phyloP scores from a whole-genome alignment of 1,284 basidiomycete genomes.

The Thelephora terrestris region DNA sequence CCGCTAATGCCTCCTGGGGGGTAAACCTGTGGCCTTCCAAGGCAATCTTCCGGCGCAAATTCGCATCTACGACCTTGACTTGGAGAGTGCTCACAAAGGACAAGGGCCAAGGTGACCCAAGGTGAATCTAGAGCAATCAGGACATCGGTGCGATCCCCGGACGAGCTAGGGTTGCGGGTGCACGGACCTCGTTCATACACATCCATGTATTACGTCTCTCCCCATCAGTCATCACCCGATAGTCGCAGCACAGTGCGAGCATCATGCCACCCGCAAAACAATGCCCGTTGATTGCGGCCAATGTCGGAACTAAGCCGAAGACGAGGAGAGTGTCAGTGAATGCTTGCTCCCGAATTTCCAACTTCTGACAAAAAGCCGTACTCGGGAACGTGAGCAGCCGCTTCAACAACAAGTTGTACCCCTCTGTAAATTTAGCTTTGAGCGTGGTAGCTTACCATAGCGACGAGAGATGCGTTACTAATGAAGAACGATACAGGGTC shows the following conservation, averaged over 20 bases:
- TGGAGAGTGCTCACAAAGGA: slow-evolving; percentile 61
- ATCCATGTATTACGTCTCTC: slow-evolving; percentile 73
- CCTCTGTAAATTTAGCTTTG: slow-evolving; percentile 13
- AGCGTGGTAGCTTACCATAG: no score
- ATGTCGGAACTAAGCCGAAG: slow-evolving; percentile 51
- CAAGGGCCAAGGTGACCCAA: slow-evolving; percentile 72
- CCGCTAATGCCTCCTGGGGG: slow-evolving; percentile 58
- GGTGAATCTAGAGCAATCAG: slow-evolving; percentile 48
- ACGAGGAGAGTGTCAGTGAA: slow-evolving; percentile 5
- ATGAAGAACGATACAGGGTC: slow-evolving; percentile 63
- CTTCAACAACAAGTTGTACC: slow-evolving; percentile 24
- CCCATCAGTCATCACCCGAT: slow-evolving; percentile 81
- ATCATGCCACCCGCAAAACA: slow-evolving; percentile 84
- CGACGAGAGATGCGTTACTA: no score
- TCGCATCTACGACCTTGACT: slow-evolving; percentile 53
- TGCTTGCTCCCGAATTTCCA: no score
- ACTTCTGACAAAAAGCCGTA: slow-evolving; percentile 23
- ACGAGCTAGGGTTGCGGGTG: slow-evolving; percentile 6
- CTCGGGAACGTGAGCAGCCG: slow-evolving; percentile 59
- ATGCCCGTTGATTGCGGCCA: slow-evolving; percentile 89
- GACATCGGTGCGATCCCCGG: slow-evolving; percentile 5
- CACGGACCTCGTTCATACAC: slow-evolving; percentile 83
- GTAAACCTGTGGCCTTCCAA: slow-evolving; percentile 81
- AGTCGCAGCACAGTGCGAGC: slow-evolving; percentile 78
- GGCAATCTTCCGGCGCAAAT: slow-evolving; percentile 65